A percentile compares a stretch with the other conserved stretches of the same genome.
These are phyloP conservation scores for Neurospora sp. DNA, from an alignment of 495 filamentous ascomycete genomes.

Conservation along the genomic window DNA sequence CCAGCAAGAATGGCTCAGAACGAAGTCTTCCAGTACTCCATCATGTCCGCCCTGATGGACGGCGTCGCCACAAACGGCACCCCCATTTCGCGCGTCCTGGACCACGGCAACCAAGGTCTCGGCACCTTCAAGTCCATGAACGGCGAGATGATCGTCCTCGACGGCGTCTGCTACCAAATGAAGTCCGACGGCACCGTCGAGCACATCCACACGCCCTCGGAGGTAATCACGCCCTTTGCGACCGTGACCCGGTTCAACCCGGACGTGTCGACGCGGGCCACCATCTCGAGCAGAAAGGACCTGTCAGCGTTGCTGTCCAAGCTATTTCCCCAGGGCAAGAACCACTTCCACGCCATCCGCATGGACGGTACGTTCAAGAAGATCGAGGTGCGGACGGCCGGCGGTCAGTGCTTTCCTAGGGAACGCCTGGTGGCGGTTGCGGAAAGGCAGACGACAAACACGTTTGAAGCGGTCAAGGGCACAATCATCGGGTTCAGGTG, in stretches of 20 bases:
- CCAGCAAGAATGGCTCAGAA: conserved; percentile 20
- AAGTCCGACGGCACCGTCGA: conserved; percentile 27
- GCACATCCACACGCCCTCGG: conserved; percentile 11
- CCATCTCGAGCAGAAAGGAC: conserved; percentile 23
- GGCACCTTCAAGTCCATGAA: conserved; percentile 40
- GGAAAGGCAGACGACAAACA: conserved; percentile 28
- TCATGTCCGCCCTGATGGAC: conserved; percentile 43
- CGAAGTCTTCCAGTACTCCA: conserved; percentile 42
- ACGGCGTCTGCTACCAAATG: conserved; percentile 38
- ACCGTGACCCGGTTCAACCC: conserved; percentile 31
- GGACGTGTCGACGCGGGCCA: conserved; percentile 9
- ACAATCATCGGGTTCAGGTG: conserved; percentile 40
- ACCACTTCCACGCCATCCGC: conserved; percentile 30
- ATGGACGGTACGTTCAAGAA: conserved; percentile 27
- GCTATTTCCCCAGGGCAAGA: conserved; percentile 27
- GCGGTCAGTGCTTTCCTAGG: conserved; percentile 20
- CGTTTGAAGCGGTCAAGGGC: conserved; percentile 25
- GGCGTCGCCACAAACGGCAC: conserved; percentile 35
- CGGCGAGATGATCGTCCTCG: conserved; percentile 44
- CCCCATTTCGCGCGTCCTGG: conserved; percentile 23
- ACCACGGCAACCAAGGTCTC: conserved; percentile 40
- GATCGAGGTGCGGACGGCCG: conserved; percentile 30
- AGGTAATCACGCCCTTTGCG: conserved; percentile 32
- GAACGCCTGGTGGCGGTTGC: conserved; percentile 33
- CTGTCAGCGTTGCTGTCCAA: conserved; percentile 23